Evolutionary conservation across 2,329 filamentous ascomycete species (phyloP), one percentile per base, ranked within the genome.

Genomic region (Pseudomassariella vexata): DNA sequence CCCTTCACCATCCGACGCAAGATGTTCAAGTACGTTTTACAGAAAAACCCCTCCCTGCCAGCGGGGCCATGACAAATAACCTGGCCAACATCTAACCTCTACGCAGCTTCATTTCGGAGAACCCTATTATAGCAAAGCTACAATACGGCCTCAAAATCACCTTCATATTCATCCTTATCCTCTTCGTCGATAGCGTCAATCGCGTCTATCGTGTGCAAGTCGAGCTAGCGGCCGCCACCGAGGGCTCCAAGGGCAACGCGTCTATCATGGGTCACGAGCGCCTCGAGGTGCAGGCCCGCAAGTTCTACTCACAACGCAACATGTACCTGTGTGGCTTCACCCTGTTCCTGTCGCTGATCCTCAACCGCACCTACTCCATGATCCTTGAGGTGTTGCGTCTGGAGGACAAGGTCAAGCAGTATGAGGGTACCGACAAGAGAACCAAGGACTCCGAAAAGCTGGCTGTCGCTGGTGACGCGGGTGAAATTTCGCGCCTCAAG

Each of bases 251-350:
- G 40, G 55, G 52, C 36, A 51, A 52, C 30, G 62, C 62, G 71
- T 76, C 80, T 31, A 79, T 89, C 38, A 79, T 95, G 51, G 90
- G 92, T 43, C 82, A 86, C 56, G 92, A 96, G 60, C 90, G 92
- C 44, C 88, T 94, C 76, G 92, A 98, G 67, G 90, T 96, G 32
- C 92, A 98, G 65, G 90, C 92, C 45, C 88, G 92, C 75, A 98
- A 98, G 68, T 98, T 98, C 74, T 98, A 98, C 76, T 95, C 89
- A 41, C 90, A 98, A 71, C 89, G 92, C 63, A 98, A 98, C 79
- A 98, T 98, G 92, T 98, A 98, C 69, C 88, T 98, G 41, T 96
- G 92, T 64, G 92, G 92, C 50, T 98, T 98, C 73, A 98, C 92
- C 5, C 82, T 98, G 43, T 96, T 98, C 79, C 82, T 98, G 41